These are phyloP conservation scores for Penicillium aurantiogriseum DNA, from an alignment of 2,329 filamentous ascomycete species.

Conservation along the genomic window DNA sequence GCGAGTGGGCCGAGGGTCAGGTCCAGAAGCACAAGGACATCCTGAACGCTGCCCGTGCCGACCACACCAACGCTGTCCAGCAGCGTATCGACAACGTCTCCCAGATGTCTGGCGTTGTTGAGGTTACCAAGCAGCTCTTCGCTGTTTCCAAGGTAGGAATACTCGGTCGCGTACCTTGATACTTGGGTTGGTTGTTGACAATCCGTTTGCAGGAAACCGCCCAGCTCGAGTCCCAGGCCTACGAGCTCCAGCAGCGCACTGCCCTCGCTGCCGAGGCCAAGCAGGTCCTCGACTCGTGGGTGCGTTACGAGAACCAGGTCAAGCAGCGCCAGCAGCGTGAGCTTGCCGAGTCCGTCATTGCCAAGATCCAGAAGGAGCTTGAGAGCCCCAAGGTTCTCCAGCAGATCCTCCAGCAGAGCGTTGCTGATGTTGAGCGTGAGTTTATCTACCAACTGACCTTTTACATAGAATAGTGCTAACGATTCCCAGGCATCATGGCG, in stretches of 20 bases:
- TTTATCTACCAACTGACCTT: neutral
- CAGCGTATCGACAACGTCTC: slow-evolving; percentile 88
- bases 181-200: slow-evolving; percentile 6
- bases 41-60: slow-evolving; percentile 86
- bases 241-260: slow-evolving; percentile 95
- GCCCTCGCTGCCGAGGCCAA: slow-evolving; percentile 91
- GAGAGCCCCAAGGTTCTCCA: slow-evolving; percentile 96
- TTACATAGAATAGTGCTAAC: slow-evolving; percentile 13
- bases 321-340: slow-evolving; percentile 98
- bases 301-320: slow-evolving; percentile 96
- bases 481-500: slow-evolving; percentile 37
- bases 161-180: neutral
- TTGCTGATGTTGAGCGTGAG: slow-evolving; percentile 93
- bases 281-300: slow-evolving; percentile 94
- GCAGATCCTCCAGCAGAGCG: slow-evolving; percentile 96
- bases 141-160: slow-evolving; percentile 87
- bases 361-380: slow-evolving; percentile 98
- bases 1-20: slow-evolving; percentile 86
- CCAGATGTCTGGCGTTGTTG: slow-evolving; percentile 90
- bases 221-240: slow-evolving; percentile 90
- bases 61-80: slow-evolving; percentile 96
- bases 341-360: slow-evolving; percentile 86
- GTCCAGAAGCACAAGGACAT: slow-evolving; percentile 91
- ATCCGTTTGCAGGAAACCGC: slow-evolving; percentile 75
- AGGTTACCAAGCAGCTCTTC: slow-evolving; percentile 95